Base-by-base conservation (phyloP, 2,329 filamentous ascomycete genomes). In the Stemphylium beticola region DNA sequence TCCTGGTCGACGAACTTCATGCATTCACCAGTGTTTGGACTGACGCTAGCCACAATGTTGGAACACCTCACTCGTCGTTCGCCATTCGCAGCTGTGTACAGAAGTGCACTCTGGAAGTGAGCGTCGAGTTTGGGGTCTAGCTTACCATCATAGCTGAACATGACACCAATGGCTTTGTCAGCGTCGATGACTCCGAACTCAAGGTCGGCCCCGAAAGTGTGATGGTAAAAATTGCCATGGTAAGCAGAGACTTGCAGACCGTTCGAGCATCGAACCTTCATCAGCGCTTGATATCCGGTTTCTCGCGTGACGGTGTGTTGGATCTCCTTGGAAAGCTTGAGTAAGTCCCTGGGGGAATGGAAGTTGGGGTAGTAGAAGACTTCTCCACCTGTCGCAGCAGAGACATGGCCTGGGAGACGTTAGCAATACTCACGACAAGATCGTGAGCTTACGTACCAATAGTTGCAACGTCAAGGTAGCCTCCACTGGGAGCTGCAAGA, bases 241-340 rank as follows among this genome's bases (percentile, higher is more conserved):
- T 99, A 99, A n/a, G 87, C 86, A 14, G 91, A 87, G 14, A 99
- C 89, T 73, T 99, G 95, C 47, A 99, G 82, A 15, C 95, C 95
- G 67, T 96, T 99, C 15, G 93, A 97, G 79, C 95, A 99, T 58
- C 95, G 89, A 53, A 99, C 93, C 81, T 99, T 99, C 91, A 99
- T 96, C 65, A 99, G 81, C 17, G 92, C 92, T 76, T 97, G 93
- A 79, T 91, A 98, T 18, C 95, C 95, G 41, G 93, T 96, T 74
- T 97, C 93, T 59, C 95, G 85, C 2, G 87, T 92, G 26, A 97
- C 86, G 0, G 91, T 87, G 69, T 97, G 93, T 63, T 87, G 86
- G 61, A 99, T 87, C 78, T 99, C 95, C 42, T 89, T 85, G 2
- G 88, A 89, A 34, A 99, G 79, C 78, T 93, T 96, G 51, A 91